Percentiles rank a stretch among this genome's conserved stretches.
phyloP scores from a whole-genome alignment of 23 red algal species.

The Gracilaria vermiculophylla region DNA sequence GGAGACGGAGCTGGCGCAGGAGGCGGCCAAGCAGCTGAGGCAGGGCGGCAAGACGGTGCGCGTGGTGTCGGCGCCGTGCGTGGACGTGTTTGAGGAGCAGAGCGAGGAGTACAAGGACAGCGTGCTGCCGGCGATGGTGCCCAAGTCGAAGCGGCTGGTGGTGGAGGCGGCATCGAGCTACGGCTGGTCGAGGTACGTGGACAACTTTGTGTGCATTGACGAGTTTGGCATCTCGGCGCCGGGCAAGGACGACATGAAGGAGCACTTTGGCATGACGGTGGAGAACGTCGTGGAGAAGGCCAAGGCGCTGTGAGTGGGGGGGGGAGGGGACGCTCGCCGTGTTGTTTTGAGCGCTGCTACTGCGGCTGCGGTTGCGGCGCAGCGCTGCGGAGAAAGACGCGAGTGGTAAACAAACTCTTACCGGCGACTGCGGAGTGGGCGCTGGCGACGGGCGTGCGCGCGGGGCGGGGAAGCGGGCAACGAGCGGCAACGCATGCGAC shows the following conservation, averaged over 20 bases:
- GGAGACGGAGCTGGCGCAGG: conserved; percentile 76
- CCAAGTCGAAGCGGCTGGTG: conserved; percentile 59
- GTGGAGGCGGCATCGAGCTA: conserved; percentile 84
- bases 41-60: conserved; percentile 72
- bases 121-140: conserved; percentile 79
- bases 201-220: conserved; percentile 84
- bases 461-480: no score
- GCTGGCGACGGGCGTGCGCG: no score
- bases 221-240: conserved; percentile 91
- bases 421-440: no score
- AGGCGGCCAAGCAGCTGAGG: conserved; percentile 73
- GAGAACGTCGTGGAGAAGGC: conserved; percentile 77
- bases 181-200: conserved; percentile 84
- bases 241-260: conserved; percentile 73
- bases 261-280: conserved; percentile 90
- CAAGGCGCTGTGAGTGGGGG: conserved; percentile 35
- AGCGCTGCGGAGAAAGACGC: no score
- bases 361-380: no score
- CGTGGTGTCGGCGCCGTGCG: conserved; percentile 91
- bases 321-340: no score
- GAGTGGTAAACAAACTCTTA: no score
- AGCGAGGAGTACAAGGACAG: conserved; percentile 80
- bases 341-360: no score
- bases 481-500: no score
- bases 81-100: conserved; percentile 94